Percentiles rank a stretch among this genome's conserved stretches.
Conservation (phyloP, 305 asterid species). For the Plantago coronopus region DNA sequence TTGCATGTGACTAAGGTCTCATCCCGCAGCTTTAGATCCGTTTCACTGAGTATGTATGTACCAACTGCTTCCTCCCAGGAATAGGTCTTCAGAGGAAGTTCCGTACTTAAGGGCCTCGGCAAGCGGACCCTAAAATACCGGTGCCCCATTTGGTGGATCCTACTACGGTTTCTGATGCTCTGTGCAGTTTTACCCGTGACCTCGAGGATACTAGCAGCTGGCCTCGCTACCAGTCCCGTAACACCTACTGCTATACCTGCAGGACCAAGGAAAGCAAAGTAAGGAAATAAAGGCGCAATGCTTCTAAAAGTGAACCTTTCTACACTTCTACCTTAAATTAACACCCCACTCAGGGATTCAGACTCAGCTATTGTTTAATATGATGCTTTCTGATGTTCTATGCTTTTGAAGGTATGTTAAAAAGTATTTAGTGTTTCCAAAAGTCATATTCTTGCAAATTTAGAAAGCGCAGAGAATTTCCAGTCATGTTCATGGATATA, state of each 20-base stretch:
- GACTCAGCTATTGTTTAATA: too few species aligned
- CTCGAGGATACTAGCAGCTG: constrained; percentile 97
- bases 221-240: constrained; percentile 91
- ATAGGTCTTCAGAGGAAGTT: constrained; percentile 65
- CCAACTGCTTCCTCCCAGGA: constrained; percentile 98
- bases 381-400: not conserved
- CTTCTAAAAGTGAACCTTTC: not conserved
- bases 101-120: constrained; percentile 77
- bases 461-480: not conserved
- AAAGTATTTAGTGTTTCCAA: not conserved
- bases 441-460: not conserved
- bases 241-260: constrained; percentile 93
- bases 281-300: not conserved
- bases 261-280: constrained; percentile 12
- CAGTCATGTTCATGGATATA: not conserved
- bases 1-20: constrained; percentile 64
- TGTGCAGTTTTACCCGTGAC: constrained; percentile 97
- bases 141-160: constrained; percentile 56
- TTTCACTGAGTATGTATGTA: constrained; percentile 57
- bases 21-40: constrained; percentile 42
- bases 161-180: constrained; percentile 90
- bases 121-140: constrained; percentile 66
- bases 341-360: too few species aligned
- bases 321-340: not conserved
- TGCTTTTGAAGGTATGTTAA: not conserved